Conservation (phyloP, 257 asterid species). For the Scutellaria galericulata region DNA sequence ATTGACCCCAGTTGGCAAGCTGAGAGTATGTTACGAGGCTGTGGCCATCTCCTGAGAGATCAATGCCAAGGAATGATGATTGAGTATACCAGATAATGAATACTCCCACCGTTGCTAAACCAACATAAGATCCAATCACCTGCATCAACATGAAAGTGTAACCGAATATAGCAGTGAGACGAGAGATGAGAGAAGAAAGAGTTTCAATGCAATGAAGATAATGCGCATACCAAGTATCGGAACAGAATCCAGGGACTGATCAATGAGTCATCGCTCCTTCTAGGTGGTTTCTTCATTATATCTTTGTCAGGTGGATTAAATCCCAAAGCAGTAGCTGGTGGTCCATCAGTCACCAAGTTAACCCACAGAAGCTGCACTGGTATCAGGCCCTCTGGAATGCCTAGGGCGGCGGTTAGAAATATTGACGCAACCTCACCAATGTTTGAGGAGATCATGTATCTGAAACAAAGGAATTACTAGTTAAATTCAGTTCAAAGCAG, state of each 20-base stretch:
- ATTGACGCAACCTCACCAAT: slow-evolving; percentile 97
- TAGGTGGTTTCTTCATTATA: slow-evolving; percentile 87
- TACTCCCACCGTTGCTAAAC: slow-evolving; percentile 91
- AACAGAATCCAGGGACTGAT: slow-evolving; percentile 94
- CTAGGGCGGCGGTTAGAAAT: slow-evolving; percentile 92
- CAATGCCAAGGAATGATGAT: slow-evolving; percentile 89
- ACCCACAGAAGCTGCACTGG: slow-evolving; percentile 99
- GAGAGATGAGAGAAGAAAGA: not conserved
- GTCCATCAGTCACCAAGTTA: slow-evolving; percentile 98
- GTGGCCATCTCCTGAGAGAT: slow-evolving; percentile 87
- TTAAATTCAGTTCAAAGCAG: slow-evolving; percentile 4
- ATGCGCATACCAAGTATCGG: slow-evolving; percentile 72
- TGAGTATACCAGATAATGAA: slow-evolving; percentile 91
- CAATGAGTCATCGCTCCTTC: slow-evolving; percentile 93
- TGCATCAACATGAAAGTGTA: slow-evolving; percentile 36
- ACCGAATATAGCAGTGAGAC: slow-evolving; percentile 5
- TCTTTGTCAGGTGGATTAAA: slow-evolving; percentile 99
- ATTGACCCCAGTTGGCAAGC: slow-evolving; percentile 93
- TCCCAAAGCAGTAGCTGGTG: slow-evolving; percentile 99
- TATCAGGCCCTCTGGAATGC: slow-evolving; percentile 96
- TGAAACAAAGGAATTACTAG: slow-evolving; percentile 39
- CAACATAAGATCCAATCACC: slow-evolving; percentile 93
- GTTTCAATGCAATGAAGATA: not conserved
- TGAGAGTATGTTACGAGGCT: slow-evolving; percentile 87
- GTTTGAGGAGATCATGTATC: slow-evolving; percentile 99